Percentiles rank a stretch among this genome's conserved stretches.
Evolutionary conservation across 2,329 filamentous ascomycete species (phyloP).

Genomic region (Hymenotorrendiella dingleyae): DNA sequence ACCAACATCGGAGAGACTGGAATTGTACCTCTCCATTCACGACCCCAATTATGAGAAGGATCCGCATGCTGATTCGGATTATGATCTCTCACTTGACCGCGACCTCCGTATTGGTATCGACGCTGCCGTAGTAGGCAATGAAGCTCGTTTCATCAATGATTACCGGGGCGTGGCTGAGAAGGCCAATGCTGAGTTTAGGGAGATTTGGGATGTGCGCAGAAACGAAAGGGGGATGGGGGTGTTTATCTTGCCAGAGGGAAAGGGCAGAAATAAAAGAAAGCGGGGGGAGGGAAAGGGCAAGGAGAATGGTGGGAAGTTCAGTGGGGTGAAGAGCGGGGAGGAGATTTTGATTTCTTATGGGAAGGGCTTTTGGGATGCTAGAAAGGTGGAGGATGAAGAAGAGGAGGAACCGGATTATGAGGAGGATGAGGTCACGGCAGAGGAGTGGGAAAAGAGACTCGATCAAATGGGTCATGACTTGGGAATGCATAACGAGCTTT

Average conservation of each 20-base stretch:
- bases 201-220: conserved; percentile 48
- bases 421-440: not conserved
- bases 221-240: conserved; percentile 51
- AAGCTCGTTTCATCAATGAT: conserved; percentile 62
- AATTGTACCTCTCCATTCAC: conserved; percentile 3
- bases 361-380: conserved; percentile 58
- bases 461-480: too few relatives aligned
- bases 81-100: conserved; percentile 58
- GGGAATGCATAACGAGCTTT: too few relatives aligned
- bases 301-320: conserved; percentile 31
- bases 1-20: not conserved
- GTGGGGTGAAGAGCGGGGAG: conserved; percentile 48
- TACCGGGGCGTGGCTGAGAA: conserved; percentile 48
- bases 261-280: conserved; percentile 43
- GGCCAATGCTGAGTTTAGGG: conserved; percentile 44
- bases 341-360: conserved; percentile 64
- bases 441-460: too few relatives aligned
- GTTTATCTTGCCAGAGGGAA: conserved; percentile 43
- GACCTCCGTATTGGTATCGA: conserved; percentile 54
- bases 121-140: conserved; percentile 52
- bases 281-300: conserved; percentile 53
- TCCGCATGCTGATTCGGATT: conserved; percentile 46
- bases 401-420: not conserved
- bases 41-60: conserved; percentile 12
- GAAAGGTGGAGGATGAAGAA: conserved; percentile 29